Conservation (phyloP, 2,329 filamentous ascomycete species). For the Beauveria rudraprayagi region DNA sequence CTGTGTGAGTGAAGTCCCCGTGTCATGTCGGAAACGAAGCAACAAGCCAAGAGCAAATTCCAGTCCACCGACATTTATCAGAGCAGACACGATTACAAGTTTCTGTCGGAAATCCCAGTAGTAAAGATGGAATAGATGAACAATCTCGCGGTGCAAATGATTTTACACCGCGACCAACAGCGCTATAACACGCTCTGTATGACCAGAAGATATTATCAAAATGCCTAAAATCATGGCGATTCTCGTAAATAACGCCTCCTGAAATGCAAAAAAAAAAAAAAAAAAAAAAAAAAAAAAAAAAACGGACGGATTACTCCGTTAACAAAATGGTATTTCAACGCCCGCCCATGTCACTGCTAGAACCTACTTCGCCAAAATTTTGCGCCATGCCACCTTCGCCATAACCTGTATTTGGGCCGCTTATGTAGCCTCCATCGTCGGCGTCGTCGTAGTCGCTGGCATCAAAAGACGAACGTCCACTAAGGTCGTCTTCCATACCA, state of each 20-base stretch:
- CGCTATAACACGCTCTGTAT: background rate
- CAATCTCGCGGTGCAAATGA: background rate
- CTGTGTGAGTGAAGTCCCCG: background rate
- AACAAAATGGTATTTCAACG: background rate
- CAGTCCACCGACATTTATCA: background rate
- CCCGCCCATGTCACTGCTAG: constrained; percentile 45
- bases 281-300: background rate
- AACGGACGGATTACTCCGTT: background rate
- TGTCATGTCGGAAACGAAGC: background rate
- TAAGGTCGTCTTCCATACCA: constrained; percentile 66
- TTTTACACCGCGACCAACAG: background rate
- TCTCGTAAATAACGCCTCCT: background rate
- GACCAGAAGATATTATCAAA: background rate
- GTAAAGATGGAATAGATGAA: background rate
- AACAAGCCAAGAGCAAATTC: background rate
- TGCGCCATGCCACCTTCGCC: constrained; percentile 49
- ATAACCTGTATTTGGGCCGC: constrained; percentile 52
- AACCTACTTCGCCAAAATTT: constrained; percentile 45
- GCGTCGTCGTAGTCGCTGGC: constrained; percentile 69
- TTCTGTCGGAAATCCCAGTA: background rate
- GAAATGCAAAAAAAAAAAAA: background rate
- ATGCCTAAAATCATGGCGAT: background rate
- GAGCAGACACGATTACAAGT: background rate
- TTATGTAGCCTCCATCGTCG: constrained; percentile 62
- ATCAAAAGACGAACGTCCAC: constrained; percentile 74